phyloP scores from a whole-genome alignment of 345 rosid species.

The Eutrema heterophyllum region DNA sequence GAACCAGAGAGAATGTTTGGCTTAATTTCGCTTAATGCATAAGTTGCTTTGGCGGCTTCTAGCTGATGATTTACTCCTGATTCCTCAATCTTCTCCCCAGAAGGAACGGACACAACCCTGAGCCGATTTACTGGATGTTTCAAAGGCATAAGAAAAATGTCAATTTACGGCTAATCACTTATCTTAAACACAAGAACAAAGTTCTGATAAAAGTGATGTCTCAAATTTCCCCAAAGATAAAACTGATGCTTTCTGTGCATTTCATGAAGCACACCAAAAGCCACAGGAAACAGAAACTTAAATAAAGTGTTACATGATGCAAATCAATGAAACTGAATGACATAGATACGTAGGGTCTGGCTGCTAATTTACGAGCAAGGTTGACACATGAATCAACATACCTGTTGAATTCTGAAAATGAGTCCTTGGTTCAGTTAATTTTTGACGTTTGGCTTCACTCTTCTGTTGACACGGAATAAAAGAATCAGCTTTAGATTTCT shows the following conservation, averaged over 20 bases:
- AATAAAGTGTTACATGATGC: not conserved
- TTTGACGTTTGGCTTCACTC: slow-evolving; percentile 16
- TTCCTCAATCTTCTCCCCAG: not conserved
- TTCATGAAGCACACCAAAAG: not conserved
- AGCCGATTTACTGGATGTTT: not conserved
- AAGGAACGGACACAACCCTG: not conserved
- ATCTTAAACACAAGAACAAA: not conserved
- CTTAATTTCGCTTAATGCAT: not conserved
- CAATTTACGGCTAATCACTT: not conserved
- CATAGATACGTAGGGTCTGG: not conserved
- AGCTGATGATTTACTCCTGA: not conserved
- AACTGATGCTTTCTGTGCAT: not conserved
- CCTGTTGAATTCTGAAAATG: slow-evolving; percentile 13
- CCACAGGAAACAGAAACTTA: not conserved
- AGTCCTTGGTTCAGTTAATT: slow-evolving; percentile 3
- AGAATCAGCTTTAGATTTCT: not conserved
- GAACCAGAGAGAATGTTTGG: not conserved
- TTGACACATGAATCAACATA: slow-evolving; percentile 4
- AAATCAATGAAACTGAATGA: not conserved
- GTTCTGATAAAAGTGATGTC: not conserved
- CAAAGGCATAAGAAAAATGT: not conserved
- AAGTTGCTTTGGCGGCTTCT: not conserved
- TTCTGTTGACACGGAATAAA: not conserved
- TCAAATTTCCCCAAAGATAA: not conserved
- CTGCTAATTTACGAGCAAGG: not conserved